phyloP scores from a whole-genome alignment of 2,329 filamentous ascomycete genomes.

The Calonectria crousiana region DNA sequence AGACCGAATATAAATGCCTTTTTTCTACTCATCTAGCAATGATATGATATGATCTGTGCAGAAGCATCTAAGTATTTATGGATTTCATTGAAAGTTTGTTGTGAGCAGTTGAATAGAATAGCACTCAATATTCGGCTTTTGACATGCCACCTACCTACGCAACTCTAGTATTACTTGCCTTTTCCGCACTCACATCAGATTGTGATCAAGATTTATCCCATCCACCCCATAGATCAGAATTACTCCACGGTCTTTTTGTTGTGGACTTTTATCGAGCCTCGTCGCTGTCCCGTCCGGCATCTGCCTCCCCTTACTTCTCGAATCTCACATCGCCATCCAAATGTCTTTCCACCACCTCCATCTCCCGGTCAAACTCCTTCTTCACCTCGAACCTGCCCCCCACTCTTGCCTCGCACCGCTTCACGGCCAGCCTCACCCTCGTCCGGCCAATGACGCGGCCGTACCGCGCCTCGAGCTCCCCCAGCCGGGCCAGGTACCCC shows the following conservation, averaged over 20 bases:
- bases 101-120: neutral
- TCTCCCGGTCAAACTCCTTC: slow-evolving; percentile 16
- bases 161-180: neutral
- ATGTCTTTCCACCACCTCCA: slow-evolving; percentile 13
- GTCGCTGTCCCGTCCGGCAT: too few species aligned
- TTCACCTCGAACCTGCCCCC: neutral
- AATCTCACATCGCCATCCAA: slow-evolving; percentile 5
- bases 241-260: neutral
- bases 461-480: neutral
- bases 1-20: neutral
- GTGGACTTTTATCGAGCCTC: neutral
- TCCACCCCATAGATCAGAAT: neutral
- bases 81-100: neutral
- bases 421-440: neutral
- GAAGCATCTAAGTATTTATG: neutral
- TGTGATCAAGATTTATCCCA: neutral
- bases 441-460: neutral
- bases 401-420: neutral
- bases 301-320: neutral
- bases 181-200: neutral
- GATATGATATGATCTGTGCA: neutral
- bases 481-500: neutral
- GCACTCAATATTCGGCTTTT: neutral
- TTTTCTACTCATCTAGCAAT: neutral
- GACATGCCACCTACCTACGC: neutral